Evolutionary conservation across 2,329 filamentous ascomycete species (phyloP).

Genomic region (Pseudocercospora fuligena): DNA sequence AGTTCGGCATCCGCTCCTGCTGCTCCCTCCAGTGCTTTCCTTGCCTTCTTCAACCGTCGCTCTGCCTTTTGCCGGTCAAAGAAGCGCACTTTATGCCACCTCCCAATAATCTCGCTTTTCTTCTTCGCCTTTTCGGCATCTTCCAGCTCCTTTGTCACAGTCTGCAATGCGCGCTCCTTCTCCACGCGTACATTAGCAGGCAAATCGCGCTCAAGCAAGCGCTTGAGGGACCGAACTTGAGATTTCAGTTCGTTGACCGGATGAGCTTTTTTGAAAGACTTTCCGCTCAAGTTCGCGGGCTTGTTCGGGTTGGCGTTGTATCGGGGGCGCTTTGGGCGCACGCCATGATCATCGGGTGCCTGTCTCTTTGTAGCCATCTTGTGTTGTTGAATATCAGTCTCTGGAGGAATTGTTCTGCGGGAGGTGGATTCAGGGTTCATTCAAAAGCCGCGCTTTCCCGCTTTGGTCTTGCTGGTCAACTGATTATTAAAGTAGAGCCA

Average conservation of each 20-base stretch:
- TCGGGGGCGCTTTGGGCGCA: conserved; percentile 9
- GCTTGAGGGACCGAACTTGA: conserved; percentile 70
- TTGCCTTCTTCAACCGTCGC: conserved; percentile 67
- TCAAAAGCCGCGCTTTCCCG: background rate
- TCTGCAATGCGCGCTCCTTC: conserved; percentile 72
- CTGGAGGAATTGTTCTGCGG: background rate
- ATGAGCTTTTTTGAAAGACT: conserved; percentile 42
- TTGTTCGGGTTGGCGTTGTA: conserved; percentile 19
- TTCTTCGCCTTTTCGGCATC: conserved; percentile 65
- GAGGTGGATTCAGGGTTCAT: background rate
- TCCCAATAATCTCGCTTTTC: conserved; percentile 71
- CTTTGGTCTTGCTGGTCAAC: background rate
- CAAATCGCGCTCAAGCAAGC: conserved; percentile 66
- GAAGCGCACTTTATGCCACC: conserved; percentile 84
- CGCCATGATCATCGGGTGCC: conserved; percentile 20
- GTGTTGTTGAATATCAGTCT: background rate
- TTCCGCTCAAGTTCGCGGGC: conserved; percentile 28
- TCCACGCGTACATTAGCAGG: conserved; percentile 71
- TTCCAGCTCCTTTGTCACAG: conserved; percentile 67
- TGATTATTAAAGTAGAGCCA: background rate
- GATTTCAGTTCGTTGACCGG: conserved; percentile 69
- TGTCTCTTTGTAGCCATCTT: conserved; percentile 32
- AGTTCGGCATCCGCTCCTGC: conserved; percentile 35
- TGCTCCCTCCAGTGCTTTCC: conserved; percentile 57
- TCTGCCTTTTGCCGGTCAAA: conserved; percentile 81